Base-by-base conservation (phyloP, 108 stramenopile species). In the Pseudonitzschia pungens region DNA sequence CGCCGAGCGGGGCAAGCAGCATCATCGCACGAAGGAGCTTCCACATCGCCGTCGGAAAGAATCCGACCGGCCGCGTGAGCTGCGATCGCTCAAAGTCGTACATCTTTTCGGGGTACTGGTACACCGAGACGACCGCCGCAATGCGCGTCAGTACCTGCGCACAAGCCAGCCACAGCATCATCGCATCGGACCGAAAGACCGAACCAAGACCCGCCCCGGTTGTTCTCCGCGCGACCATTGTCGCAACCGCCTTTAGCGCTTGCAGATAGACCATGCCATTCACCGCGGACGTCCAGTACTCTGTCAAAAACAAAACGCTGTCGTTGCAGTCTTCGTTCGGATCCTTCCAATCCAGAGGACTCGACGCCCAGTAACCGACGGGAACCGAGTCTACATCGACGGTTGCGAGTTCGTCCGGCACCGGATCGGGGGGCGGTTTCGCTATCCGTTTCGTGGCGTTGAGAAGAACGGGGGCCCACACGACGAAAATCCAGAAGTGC, bases 211-310 rank as follows among this genome's bases (percentile, higher is more conserved):
- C 36, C n/a, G 27, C 31, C 6, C 57, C 57, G n/a, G 57, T 24
- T 26, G 27, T 32, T 43, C 52, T 40, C 51, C 24, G 12, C 16
- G 27, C 29, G 21, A 29, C 55, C 58, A 41, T 51, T 6, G 29
- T 28, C 22, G 59, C 32, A 32, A 48, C 5, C 6, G 32, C 2
- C 24, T 65, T 69, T 7, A 63, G 20, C 31, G 77, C 1, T 29
- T 70, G 75, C 71, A 73, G 40, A 20, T 75, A 24, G 26, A 81
- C 78, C 22, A 75, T 63, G 22, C 53, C 65, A 18, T 70, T 31
- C 10, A 89, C 81, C 16, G 84, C 84, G 21, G 88, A 85, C 4
- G 79, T 71, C 88, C 88, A 89, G 43, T 87, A 83, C 31, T 89
- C 88, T 54, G 81, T 68, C 62, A 89, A 51, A 48, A 84, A 83